Percentiles rank a stretch among this genome's conserved stretches.
Conservation (phyloP, 2,329 filamentous ascomycete genomes). For the Acrocalymma vagum region DNA sequence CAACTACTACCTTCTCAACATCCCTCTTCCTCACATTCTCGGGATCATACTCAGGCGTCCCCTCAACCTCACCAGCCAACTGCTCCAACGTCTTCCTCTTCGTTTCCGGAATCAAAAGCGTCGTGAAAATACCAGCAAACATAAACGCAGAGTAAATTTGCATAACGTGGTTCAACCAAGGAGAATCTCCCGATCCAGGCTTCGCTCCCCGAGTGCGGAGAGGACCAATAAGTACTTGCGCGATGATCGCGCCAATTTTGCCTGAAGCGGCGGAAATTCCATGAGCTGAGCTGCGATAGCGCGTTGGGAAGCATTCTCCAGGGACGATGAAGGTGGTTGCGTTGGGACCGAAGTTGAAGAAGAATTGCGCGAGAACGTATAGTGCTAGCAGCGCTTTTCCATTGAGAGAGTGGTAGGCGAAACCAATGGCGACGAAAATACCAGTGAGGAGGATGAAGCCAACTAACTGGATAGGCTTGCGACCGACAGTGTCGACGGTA, state of each 20-base stretch:
- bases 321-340: constrained; percentile 61
- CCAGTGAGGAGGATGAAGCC: constrained; percentile 58
- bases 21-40: constrained; percentile 10
- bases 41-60: constrained; percentile 58
- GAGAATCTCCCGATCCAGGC: constrained; percentile 58
- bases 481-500: constrained; percentile 76
- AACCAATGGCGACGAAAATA: constrained; percentile 60
- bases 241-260: constrained; percentile 60
- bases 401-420: constrained; percentile 56
- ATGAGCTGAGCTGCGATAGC: constrained; percentile 58
- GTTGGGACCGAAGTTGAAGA: constrained; percentile 64
- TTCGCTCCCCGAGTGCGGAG: constrained; percentile 63
- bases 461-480: constrained; percentile 78
- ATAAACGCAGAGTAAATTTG: constrained; percentile 84
- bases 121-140: constrained; percentile 74
- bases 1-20: constrained; percentile 7
- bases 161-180: constrained; percentile 78
- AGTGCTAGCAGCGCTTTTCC: constrained; percentile 53
- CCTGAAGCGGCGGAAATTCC: constrained; percentile 59
- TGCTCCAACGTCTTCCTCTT: constrained; percentile 78
- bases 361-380: constrained; percentile 60
- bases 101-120: constrained; percentile 79
- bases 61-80: constrained; percentile 73
- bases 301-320: constrained; percentile 61
- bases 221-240: constrained; percentile 59